Percentiles rank a stretch among this genome's conserved stretches.
These are phyloP conservation scores for Crucihimalaya himalaica DNA, from an alignment of 345 rosid species.

Conservation along the genomic window DNA sequence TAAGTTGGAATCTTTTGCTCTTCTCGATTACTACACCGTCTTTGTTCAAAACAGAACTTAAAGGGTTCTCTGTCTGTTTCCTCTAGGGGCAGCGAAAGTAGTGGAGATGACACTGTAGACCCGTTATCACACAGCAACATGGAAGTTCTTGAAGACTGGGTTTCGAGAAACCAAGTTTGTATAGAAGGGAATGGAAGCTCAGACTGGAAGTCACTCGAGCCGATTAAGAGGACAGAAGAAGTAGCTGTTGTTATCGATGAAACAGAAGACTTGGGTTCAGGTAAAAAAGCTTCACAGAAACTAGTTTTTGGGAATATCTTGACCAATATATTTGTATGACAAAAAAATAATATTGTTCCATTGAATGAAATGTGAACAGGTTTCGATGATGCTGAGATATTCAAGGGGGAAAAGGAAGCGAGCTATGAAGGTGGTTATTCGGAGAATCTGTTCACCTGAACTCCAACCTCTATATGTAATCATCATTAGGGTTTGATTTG, in stretches of 20 bases:
- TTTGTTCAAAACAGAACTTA: slow-evolving; percentile 15
- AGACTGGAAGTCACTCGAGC: slow-evolving; percentile 76
- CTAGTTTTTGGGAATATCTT: background rate
- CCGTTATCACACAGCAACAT: slow-evolving; percentile 54
- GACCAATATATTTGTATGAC: background rate
- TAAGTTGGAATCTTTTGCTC: slow-evolving; percentile 39
- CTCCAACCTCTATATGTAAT: slow-evolving; percentile 32
- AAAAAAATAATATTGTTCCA: too few species aligned
- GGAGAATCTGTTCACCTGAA: slow-evolving; percentile 35
- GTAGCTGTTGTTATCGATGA: slow-evolving; percentile 53
- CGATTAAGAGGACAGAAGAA: slow-evolving; percentile 44
- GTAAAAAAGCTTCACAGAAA: slow-evolving; percentile 47
- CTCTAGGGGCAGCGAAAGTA: slow-evolving; percentile 40
- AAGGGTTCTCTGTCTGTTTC: slow-evolving; percentile 28
- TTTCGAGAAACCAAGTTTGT: slow-evolving; percentile 50
- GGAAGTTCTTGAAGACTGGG: slow-evolving; percentile 74
- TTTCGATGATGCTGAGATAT: slow-evolving; percentile 78
- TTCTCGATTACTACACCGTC: background rate
- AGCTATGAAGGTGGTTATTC: slow-evolving; percentile 45
- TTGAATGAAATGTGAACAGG: slow-evolving; percentile 52
- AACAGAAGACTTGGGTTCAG: slow-evolving; percentile 62
- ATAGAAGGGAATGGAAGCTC: slow-evolving; percentile 54
- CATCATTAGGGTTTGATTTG: slow-evolving; percentile 19
- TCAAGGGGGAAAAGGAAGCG: slow-evolving; percentile 47
- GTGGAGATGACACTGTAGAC: slow-evolving; percentile 46